Evolutionary conservation across 345 rosid species (phyloP).

Genomic region (Citrus trifoliata): DNA sequence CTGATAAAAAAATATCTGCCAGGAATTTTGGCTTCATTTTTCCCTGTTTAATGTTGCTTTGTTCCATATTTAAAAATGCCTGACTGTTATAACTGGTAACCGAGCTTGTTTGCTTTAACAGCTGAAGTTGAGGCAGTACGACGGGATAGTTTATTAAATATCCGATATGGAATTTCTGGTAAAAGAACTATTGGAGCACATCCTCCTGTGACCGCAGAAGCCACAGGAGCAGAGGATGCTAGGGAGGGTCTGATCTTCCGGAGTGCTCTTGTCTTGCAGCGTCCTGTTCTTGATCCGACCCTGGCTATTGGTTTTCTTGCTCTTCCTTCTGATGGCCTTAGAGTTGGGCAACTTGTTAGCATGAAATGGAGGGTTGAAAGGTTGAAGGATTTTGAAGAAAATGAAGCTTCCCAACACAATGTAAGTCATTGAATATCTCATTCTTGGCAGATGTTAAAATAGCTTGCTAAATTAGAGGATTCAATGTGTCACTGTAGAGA

Average conservation of each 20-base stretch:
- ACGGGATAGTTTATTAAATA: conserved; percentile 70
- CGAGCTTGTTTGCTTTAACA: conserved; percentile 24
- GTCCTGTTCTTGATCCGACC: conserved; percentile 91
- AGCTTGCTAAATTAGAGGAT: neutral
- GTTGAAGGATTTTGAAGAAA: conserved; percentile 57
- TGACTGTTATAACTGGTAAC: conserved; percentile 1
- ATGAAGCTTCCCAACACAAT: conserved; percentile 27
- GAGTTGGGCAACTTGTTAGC: conserved; percentile 83
- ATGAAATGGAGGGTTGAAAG: conserved; percentile 93
- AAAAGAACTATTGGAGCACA: conserved; percentile 83
- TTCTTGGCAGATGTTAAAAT: neutral
- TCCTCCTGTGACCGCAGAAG: conserved; percentile 52
- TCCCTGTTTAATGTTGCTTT: neutral
- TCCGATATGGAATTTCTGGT: conserved; percentile 75
- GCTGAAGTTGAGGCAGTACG: conserved; percentile 38
- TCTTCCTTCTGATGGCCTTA: conserved; percentile 73
- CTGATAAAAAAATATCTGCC: neutral
- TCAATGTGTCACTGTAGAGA: neutral
- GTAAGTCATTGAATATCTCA: conserved; percentile 42
- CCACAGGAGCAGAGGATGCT: conserved; percentile 32
- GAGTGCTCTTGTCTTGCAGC: conserved; percentile 74
- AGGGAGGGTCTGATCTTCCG: conserved; percentile 67
- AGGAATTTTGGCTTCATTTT: neutral
- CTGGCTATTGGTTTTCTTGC: conserved; percentile 91
- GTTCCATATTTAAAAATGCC: neutral